phyloP scores from a whole-genome alignment of 2,329 filamentous ascomycete genomes.

The Cordyceps farinosa region DNA sequence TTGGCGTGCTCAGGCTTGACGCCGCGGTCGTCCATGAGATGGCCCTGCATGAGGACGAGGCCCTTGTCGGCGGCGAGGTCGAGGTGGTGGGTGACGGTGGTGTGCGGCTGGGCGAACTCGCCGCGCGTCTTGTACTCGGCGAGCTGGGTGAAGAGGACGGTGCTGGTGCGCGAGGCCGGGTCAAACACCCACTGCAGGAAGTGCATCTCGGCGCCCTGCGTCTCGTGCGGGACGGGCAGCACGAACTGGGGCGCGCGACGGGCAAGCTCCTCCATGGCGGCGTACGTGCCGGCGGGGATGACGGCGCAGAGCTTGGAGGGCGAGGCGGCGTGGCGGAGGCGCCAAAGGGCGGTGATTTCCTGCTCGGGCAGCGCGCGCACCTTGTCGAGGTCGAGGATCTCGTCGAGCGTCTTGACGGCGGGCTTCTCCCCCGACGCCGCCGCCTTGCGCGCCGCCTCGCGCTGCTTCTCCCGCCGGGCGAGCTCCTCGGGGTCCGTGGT shows the following conservation, averaged over 20 bases:
- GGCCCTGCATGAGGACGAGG: constrained; percentile 81
- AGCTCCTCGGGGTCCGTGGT: constrained; percentile 21
- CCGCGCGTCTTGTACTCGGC: constrained; percentile 90
- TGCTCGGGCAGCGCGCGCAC: constrained; percentile 66
- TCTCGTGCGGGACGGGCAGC: constrained; percentile 71
- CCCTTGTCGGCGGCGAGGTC: constrained; percentile 73
- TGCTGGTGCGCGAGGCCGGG: constrained; percentile 56
- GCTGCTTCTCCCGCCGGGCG: constrained; percentile 15
- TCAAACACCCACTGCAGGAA: constrained; percentile 97
- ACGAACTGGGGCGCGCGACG: constrained; percentile 82
- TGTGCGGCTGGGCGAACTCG: constrained; percentile 88
- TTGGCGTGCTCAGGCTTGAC: constrained; percentile 77
- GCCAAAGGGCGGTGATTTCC: constrained; percentile 87
- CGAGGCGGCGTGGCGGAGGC: constrained; percentile 74
- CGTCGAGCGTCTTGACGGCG: constrained; percentile 45
- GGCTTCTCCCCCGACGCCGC: constrained; percentile 26
- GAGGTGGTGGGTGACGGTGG: constrained; percentile 85
- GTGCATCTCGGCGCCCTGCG: constrained; percentile 81
- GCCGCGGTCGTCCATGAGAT: constrained; percentile 71
- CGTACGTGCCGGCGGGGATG: constrained; percentile 71
- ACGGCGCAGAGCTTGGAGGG: constrained; percentile 77
- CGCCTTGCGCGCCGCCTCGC: constrained; percentile 20
- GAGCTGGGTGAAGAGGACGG: constrained; percentile 88
- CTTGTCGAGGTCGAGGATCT: constrained; percentile 74
- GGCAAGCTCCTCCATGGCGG: constrained; percentile 66